Conservation (phyloP, 176 grass and related monocot genomes). For the Carex littledalei region DNA sequence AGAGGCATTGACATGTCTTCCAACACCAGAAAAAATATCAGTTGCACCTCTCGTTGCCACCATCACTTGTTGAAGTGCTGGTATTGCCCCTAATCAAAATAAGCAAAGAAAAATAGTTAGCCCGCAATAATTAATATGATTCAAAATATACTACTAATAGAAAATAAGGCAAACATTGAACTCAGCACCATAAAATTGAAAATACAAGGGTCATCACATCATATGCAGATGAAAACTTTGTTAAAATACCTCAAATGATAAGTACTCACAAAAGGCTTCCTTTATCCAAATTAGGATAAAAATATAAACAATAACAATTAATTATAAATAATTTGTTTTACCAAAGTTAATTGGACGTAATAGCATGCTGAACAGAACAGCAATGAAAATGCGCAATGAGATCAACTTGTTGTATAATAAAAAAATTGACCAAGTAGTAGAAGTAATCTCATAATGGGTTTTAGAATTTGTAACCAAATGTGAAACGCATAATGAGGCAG, state of each 20-base stretch:
- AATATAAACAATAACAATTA: not conserved
- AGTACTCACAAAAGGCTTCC: not conserved
- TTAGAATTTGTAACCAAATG: not conserved
- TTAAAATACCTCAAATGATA: not conserved
- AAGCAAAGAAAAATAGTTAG: not conserved
- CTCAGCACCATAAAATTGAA: not conserved
- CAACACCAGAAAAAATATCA: constrained; percentile 79
- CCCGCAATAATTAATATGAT: not conserved
- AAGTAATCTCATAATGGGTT: not conserved
- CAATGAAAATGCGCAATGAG: not conserved
- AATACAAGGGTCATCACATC: not conserved
- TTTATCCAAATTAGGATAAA: not conserved
- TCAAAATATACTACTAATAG: not conserved
- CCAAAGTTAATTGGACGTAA: not conserved
- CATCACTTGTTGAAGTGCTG: constrained; percentile 81
- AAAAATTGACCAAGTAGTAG: not conserved
- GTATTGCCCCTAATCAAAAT: constrained; percentile 64
- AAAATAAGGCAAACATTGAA: not conserved
- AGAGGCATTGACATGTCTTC: constrained; percentile 66
- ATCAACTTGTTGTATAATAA: not conserved
- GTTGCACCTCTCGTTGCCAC: constrained; percentile 80
- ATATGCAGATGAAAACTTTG: constrained; percentile 23
- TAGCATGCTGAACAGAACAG: not conserved
- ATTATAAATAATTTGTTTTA: not conserved
- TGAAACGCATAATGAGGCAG: not conserved